Evolutionary conservation across 805 yeast genomes (phyloP).

Genomic region (Kregervanrija fluxuum): DNA sequence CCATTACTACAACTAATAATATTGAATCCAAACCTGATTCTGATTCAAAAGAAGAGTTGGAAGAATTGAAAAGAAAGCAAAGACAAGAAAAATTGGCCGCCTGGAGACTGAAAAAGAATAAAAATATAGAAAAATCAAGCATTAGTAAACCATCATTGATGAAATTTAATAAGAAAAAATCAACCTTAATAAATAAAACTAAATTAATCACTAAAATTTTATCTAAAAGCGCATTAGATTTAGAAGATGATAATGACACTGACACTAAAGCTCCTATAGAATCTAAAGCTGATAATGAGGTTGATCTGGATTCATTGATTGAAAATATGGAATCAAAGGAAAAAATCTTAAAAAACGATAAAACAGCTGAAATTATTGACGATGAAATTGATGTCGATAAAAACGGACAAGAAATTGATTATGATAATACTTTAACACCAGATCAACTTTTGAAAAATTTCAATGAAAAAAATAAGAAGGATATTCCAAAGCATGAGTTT

Average conservation of each 20-base stretch:
- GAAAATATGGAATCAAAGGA: conserved; percentile 5
- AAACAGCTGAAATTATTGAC: neutral
- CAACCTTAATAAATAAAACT: neutral
- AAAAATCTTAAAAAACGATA: neutral
- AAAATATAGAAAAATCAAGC: conserved; percentile 11
- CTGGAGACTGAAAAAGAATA: conserved; percentile 53
- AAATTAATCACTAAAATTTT: neutral
- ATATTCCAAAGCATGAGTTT: conserved; percentile 42
- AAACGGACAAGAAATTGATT: conserved; percentile 27
- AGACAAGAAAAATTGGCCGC: conserved; percentile 49
- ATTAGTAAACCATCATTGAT: conserved; percentile 13
- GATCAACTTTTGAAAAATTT: conserved; percentile 32
- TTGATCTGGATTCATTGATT: conserved; percentile 10
- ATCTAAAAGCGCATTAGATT: too few relatives aligned
- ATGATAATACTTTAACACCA: conserved; percentile 24
- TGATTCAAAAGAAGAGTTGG: too few relatives aligned
- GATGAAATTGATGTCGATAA: conserved; percentile 6
- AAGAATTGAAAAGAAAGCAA: conserved; percentile 7
- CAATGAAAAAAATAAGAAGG: conserved; percentile 42
- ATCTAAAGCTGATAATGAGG: neutral
- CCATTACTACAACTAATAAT: too few relatives aligned
- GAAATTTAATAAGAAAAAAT: conserved; percentile 16
- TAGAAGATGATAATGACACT: neutral
- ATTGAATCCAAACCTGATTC: too few relatives aligned
- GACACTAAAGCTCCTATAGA: neutral